Evolutionary conservation across 441 rosid species (phyloP), one percentile per base, ranked within the genome.

Genomic region (Melastoma candidum): DNA sequence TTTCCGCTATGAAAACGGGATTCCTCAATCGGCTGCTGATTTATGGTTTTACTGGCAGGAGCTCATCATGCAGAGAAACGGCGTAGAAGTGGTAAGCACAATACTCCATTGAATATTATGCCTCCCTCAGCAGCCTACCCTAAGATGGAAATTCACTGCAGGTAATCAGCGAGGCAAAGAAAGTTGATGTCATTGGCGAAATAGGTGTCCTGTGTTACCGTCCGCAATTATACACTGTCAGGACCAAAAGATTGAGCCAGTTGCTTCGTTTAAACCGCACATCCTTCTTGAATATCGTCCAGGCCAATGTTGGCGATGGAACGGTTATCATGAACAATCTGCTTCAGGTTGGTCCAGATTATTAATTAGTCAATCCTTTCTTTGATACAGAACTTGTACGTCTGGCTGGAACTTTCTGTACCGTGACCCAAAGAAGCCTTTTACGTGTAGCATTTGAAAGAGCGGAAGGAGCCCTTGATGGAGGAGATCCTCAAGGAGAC

Each of bases 221-320:
- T 29, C 7, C 96, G 53, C 96, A 90, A 22, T 54, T 83, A 24
- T 90, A 87, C 69, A 87, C 98, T 3, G 88, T 77, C 63, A 77
- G 96, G 46, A 85, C 98, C 36, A 87, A 83, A 64, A 63, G 88
- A 27, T 64, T 85, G 75, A 74, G 81, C 66, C 96, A 87, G 74
- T 78, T 90, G 51, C 78, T 90, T 46, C 93, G 98, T 58, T 51
- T 90, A 68, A 87, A 87, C 69, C 93, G 98, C 11, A 83, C 96
- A 0, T 51, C 86, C 17, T 78, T 29, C 36, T 29, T 29, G 36
- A 29, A 29, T 29, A 29, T 29, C 36, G 36, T 90, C 59, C 95
- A 85, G 69, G 75, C 96, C 53, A 90, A 80, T 69, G 82, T 87
- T 60, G 96, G 85, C 67, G 97, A 90, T 57, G 97, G 96, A 55